phyloP scores from a whole-genome alignment of 768 basidiomycete genomes.

The Kwoniella dendrophila region DNA sequence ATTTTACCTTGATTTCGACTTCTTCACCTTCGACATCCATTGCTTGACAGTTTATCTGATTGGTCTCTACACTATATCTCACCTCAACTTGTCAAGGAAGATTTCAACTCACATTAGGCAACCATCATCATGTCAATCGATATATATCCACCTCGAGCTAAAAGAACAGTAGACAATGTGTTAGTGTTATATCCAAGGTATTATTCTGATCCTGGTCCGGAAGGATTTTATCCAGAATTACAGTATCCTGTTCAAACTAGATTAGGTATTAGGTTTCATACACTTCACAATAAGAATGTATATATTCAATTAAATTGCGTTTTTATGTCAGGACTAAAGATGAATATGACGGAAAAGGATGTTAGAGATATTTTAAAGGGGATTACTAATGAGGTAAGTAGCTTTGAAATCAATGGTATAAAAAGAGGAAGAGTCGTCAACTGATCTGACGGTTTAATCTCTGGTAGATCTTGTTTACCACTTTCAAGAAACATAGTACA shows the following conservation, averaged over 20 bases:
- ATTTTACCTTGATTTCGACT: too few relatives aligned
- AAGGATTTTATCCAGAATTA: conserved; percentile 19
- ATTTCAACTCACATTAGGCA: too few relatives aligned
- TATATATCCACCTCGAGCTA: conserved; percentile 2
- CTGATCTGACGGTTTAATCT: too few relatives aligned
- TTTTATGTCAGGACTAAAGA: conserved; percentile 7
- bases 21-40: too few relatives aligned
- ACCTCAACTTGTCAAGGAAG: too few relatives aligned
- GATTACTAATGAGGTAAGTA: conserved; percentile 5
- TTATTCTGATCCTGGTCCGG: conserved; percentile 18
- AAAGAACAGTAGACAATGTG: conserved; percentile 9
- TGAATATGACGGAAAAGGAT: neutral
- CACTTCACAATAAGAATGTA: neutral
- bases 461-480: conserved; percentile 1
- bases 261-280: conserved; percentile 7
- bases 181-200: conserved; percentile 7
- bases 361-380: neutral
- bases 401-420: neutral
- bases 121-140: neutral
- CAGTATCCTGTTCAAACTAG: conserved; percentile 19
- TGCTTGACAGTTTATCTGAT: too few relatives aligned
- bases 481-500: neutral
- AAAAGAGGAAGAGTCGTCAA: too few relatives aligned
- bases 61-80: too few relatives aligned
- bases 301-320: conserved; percentile 19